phyloP scores from a whole-genome alignment of 2,329 filamentous ascomycete genomes.

The Hypoxylon sp. region DNA sequence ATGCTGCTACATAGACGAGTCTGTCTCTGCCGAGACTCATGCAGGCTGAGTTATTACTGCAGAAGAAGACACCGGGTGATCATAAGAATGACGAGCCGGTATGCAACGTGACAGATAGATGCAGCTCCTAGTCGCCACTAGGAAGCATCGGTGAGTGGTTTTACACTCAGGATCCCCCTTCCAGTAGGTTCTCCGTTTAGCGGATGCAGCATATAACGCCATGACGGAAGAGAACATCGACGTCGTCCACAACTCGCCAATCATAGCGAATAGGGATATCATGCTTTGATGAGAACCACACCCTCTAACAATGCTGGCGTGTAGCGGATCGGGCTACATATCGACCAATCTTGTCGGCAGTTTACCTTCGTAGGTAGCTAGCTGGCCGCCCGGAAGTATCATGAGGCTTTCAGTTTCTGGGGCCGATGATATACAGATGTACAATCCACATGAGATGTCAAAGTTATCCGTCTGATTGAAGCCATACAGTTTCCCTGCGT shows the following conservation, averaged over 20 bases:
- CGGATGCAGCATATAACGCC: not conserved
- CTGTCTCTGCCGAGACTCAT: conserved; percentile 4
- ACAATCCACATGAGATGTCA: too few relatives aligned
- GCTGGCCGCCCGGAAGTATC: not conserved
- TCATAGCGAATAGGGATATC: not conserved
- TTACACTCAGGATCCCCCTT: not conserved
- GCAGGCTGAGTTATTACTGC: conserved; percentile 22
- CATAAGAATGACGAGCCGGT: conserved; percentile 1
- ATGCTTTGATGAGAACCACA: not conserved
- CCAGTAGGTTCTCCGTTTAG: conserved; percentile 1
- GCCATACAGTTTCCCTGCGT: too few relatives aligned
- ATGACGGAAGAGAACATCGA: not conserved
- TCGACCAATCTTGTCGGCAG: not conserved
- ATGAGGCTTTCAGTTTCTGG: not conserved
- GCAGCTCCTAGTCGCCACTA: not conserved
- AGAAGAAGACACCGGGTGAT: conserved; percentile 1
- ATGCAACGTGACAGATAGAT: not conserved
- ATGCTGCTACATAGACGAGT: conserved; percentile 5
- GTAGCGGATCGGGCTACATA: not conserved
- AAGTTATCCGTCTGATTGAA: too few relatives aligned
- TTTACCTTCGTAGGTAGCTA: not conserved
- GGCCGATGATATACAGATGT: too few relatives aligned
- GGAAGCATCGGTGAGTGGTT: conserved; percentile 2
- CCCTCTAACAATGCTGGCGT: not conserved
- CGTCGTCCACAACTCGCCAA: not conserved